These are phyloP conservation scores for Claviceps sp. DNA, from an alignment of 2,329 filamentous ascomycete genomes.

Conservation along the genomic window DNA sequence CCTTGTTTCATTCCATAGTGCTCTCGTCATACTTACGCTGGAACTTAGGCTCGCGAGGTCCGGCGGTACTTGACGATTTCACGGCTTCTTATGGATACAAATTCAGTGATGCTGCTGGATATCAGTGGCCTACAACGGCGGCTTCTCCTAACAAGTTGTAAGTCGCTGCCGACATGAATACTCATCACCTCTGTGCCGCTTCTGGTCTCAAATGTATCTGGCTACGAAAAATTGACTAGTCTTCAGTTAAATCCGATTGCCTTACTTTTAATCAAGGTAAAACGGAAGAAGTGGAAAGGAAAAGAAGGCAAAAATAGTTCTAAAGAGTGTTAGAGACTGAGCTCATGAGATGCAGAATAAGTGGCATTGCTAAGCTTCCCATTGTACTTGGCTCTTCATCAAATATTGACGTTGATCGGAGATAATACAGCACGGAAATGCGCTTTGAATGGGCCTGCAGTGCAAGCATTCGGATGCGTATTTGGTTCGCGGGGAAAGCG, in stretches of 20 bases:
- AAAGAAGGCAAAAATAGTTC: background rate
- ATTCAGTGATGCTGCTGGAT: constrained; percentile 91
- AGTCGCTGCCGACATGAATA: constrained; percentile 22
- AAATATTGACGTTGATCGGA: background rate
- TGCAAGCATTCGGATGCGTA: background rate
- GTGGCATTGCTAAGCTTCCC: background rate
- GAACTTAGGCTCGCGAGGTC: constrained; percentile 81
- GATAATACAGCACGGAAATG: background rate
- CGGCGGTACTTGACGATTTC: constrained; percentile 93
- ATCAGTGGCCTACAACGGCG: constrained; percentile 82
- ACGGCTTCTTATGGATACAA: constrained; percentile 97
- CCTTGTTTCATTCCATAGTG: background rate
- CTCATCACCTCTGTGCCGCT: constrained; percentile 7
- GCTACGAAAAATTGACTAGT: background rate
- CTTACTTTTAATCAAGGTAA: background rate
- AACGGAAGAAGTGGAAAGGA: too few species aligned
- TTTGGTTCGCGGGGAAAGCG: background rate
- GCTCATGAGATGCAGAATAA: background rate
- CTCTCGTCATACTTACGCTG: background rate
- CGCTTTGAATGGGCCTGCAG: background rate
- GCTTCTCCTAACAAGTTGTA: constrained; percentile 68
- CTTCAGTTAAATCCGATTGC: background rate
- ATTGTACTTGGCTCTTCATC: background rate
- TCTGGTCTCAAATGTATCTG: background rate
- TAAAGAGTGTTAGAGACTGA: background rate